Evolutionary conservation across 2,329 filamentous ascomycete genomes (phyloP).

Genomic region (Ophiostoma sp.): DNA sequence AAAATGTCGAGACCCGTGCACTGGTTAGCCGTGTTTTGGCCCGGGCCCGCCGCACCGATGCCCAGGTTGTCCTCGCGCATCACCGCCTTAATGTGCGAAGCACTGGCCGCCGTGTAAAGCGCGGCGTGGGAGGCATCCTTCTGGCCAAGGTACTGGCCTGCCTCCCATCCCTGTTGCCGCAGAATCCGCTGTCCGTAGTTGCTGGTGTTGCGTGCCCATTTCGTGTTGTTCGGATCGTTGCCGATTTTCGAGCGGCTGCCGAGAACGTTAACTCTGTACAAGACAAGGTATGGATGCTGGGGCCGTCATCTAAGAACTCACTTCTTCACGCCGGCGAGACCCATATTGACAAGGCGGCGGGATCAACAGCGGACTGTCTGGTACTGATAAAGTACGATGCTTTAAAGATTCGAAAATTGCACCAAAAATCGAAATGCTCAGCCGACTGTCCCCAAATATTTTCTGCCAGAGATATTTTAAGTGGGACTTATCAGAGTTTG

Average conservation of each 20-base stretch:
- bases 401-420: background rate
- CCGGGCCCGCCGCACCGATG: constrained; percentile 65
- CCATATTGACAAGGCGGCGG: constrained; percentile 45
- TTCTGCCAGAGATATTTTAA: constrained; percentile 22
- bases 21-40: constrained; percentile 59
- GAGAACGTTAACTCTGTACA: background rate
- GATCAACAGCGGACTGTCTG: background rate
- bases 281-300: background rate
- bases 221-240: constrained; percentile 90
- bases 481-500: constrained; percentile 18
- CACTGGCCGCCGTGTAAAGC: constrained; percentile 72
- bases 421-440: constrained; percentile 4
- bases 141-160: constrained; percentile 75
- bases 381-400: background rate
- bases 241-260: constrained; percentile 58
- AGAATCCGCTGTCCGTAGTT: constrained; percentile 89
- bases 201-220: constrained; percentile 76
- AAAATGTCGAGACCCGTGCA: constrained; percentile 83
- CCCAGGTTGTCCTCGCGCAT: constrained; percentile 90
- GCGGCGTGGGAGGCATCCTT: constrained; percentile 68
- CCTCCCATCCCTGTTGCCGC: constrained; percentile 81
- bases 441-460: constrained; percentile 13
- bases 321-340: constrained; percentile 64
- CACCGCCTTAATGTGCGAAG: constrained; percentile 76
- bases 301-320: constrained; percentile 34